Evolutionary conservation across 495 filamentous ascomycete species (phyloP).

Genomic region (Immersiella caudata): DNA sequence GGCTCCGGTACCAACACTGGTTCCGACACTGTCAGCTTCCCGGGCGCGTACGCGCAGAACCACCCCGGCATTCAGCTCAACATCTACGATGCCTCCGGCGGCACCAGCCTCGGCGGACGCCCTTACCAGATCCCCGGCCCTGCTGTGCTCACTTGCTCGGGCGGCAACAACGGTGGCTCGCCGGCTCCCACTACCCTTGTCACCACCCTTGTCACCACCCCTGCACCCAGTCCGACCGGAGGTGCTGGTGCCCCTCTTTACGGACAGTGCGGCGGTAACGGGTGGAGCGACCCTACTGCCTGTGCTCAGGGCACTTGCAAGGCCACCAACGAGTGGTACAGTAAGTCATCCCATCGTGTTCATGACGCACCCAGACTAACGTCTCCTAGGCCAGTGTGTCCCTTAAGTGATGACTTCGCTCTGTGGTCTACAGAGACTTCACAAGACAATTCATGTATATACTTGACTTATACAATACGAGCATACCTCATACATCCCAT

Average conservation of each 20-base stretch:
- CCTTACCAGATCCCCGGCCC: conserved; percentile 49
- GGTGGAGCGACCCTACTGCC: conserved; percentile 30
- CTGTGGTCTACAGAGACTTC: no score
- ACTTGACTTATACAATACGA: no score
- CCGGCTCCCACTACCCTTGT: conserved; percentile 1
- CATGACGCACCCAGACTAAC: no score
- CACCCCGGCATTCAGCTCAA: conserved; percentile 51
- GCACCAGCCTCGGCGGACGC: conserved; percentile 40
- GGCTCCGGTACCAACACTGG: conserved; percentile 47
- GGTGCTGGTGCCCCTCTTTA: conserved; percentile 26
- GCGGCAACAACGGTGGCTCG: conserved; percentile 23
- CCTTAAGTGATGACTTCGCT: no score
- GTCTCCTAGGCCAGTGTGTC: no score
- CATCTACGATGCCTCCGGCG: conserved; percentile 46
- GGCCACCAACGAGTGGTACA: conserved; percentile 32
- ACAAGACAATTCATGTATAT: no score
- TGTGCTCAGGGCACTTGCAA: conserved; percentile 35
- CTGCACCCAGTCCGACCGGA: conserved; percentile 4
- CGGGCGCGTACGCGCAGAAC: conserved; percentile 51
- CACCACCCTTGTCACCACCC: conserved; percentile 5
- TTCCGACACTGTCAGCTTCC: conserved; percentile 48
- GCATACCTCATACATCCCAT: no score
- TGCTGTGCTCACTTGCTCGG: conserved; percentile 37
- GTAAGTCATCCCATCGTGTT: no score
- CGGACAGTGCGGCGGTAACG: conserved; percentile 36